Evolutionary conservation across 2,329 filamentous ascomycete genomes (phyloP), one percentile per base, ranked within the genome.

Genomic region (Ceratocystis diversiconidia): DNA sequence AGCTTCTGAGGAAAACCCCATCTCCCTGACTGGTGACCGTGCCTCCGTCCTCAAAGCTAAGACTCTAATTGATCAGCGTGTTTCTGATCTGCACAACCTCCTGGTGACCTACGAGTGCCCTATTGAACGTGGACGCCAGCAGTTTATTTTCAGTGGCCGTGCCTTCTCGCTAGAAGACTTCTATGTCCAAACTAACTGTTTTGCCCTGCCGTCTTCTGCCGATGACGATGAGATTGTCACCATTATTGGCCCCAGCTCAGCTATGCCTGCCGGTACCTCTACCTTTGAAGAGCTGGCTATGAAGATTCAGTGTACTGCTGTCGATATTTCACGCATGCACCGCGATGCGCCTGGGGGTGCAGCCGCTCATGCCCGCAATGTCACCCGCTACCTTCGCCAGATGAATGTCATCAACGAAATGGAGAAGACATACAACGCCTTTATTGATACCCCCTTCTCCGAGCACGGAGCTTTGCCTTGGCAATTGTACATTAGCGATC

Each of bases 271-370:
- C 69, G 94, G 88, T 71, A 79, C 91, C 60, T 88, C 95, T 73
- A 88, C 85, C 74, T 89, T 92, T 61, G 90, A 95, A 81, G 89
- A 95, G 70, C 81, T 96, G 65, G 92, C 92, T 61, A 88, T 89
- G 71, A 87, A 85, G 73, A 92, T 96, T 85, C 87, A 90, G 72
- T 88, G 87, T 79, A 85, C 87, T 48, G 89, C 86, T 73, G 85
- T 95, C 69, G 92, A 96, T 72, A 83, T 95, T 70, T 85, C 87
- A 41, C 85, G 87, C 62, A 87, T 91, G 74, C 89, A 96, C 74
- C 83, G 83, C 64, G 87, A 84, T 71, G 86, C 87, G 17, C 84
- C 88, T 41, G 80, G 82, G 65, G 89, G 89, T 63, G 84, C 89
- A 10, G 84, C 89, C 65, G 79, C 81, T 7, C 92, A 99, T 73